Percentiles rank a stretch among this genome's conserved stretches.
phyloP scores from a whole-genome alignment of 306 rosid species.

The Fragaria nilgerrensis region DNA sequence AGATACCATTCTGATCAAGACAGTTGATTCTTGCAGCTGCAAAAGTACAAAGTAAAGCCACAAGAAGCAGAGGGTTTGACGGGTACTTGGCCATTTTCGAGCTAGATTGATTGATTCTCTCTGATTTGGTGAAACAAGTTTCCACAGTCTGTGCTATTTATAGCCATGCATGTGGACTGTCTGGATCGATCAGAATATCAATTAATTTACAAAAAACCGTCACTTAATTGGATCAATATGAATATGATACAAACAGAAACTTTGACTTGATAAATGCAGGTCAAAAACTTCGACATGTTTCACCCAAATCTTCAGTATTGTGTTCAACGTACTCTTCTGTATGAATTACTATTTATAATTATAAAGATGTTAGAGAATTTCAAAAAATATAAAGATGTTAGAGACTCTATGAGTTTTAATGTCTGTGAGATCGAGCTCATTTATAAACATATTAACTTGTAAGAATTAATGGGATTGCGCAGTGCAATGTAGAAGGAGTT shows the following conservation, averaged over 20 bases:
- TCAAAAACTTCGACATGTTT: background rate
- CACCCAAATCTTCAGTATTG: background rate
- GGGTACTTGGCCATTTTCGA: background rate
- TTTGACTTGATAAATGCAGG: background rate
- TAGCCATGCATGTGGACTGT: background rate
- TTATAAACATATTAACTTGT: no score
- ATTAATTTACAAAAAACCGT: background rate
- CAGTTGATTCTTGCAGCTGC: slow-evolving; percentile 1
- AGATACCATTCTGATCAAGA: slow-evolving; percentile 32
- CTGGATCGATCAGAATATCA: background rate
- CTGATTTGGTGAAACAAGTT: background rate
- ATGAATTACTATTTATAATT: no score
- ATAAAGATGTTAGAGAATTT: no score
- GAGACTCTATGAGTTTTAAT: no score
- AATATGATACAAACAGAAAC: background rate
- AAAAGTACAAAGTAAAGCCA: slow-evolving; percentile 6
- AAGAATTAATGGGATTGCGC: no score
- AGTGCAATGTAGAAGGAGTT: no score
- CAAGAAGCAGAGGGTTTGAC: background rate
- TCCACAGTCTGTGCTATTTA: background rate
- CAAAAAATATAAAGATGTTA: no score
- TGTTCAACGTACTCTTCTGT: no score
- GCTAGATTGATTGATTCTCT: background rate
- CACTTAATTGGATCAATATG: background rate
- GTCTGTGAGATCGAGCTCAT: no score